Base-by-base conservation (phyloP, 768 basidiomycete species). In the Rhizopogon sp. region DNA sequence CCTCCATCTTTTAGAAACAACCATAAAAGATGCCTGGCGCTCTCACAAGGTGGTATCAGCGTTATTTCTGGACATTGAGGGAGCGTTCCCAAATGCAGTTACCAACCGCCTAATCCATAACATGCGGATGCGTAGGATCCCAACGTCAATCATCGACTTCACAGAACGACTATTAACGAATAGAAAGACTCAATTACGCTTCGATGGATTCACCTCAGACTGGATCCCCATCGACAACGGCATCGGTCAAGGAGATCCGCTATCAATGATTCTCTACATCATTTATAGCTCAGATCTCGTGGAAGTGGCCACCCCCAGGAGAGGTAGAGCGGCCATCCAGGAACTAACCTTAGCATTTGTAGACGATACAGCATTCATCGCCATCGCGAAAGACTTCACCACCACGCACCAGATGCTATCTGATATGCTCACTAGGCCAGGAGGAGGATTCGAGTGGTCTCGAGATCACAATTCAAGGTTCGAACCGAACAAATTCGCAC, bases 31-130 rank as follows among this genome's bases (percentile, higher is more conserved):
- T 1, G 70, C 71, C 1, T 79, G 75, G 76, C 50, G 69, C 0
- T 44, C 52, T 3, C 56, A 61, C 0, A 67, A 74, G 14, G 75
- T 77, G 0, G 72, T 60, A 2, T 66, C 65, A 0, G 61, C 69
- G 0, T 66, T 77, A 0, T 76, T 73, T 60, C 66, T 77, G 2
- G 75, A 79, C 54, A 65, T 79, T 0, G 62, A 75, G 57, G 29
- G 29, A 31, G 29, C 29, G 8, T 31, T 31, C 29, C 29, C 29
- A 31, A 31, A 31, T 31, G 29, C 29, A 31, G 29, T 31, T 6
- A 31, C 29, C 6, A 31, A 31, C 29, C 29, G 29, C 5, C 29
- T 31, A 6, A 31, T 31, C 8, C 29, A 31, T 8, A 8, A 31
- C 8, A 31, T 31, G 29, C 29, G 29, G 6, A 31, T 31, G 29